Base-by-base conservation (phyloP, 2,329 filamentous ascomycete species). In the Penicillium polonicum region DNA sequence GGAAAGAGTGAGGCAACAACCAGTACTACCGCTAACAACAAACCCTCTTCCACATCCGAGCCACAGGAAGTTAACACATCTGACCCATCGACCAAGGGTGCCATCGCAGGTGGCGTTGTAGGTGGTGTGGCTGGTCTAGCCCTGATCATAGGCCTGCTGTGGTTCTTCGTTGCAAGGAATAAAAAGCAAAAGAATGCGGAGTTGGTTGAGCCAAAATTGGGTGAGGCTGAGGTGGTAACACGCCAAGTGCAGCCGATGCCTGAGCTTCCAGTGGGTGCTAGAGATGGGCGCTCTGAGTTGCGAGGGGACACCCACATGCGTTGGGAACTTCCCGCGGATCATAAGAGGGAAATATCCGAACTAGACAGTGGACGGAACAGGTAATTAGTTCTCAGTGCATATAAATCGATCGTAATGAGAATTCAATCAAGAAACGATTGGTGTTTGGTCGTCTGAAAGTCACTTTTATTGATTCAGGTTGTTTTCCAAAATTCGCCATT, bases 51-150 rank as follows among this genome's bases (percentile, higher is more conserved):
- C 17, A n/a, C 36, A n/a, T 12, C 35, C 2, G 17, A 10, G 4
- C 8, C 48, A 29, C 15, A 27, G 25, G n/a, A 39, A 29, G 17
- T 45, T 5, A 39, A 15, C 23, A 27, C 13, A 13, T 50, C 48
- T 9, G 23, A n/a, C 10, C n/a, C 35, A 27, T 5, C 48, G 7
- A 50, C 15, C 21, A 49, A 29, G 29, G 62, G 55, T 23, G 52
- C 60, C 5, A 61, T 63, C 9, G 50, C 21, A 0, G 60, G 62
- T n/a, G 60, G 60, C 3, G 53, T 56, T 9, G 58, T 59, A 7
- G 62, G 62, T 19, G 58, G 60, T 9, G 51, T 62, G 6, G 58
- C 33, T n/a, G 58, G 60, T 5, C 38, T 48, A 4, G 58, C 51
- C 19, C 29, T 61, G 4, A 56, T 63, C 9, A 31, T 46, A 7